Base-by-base conservation (phyloP, 257 asterid species). In the Anisodus acutangulus region DNA sequence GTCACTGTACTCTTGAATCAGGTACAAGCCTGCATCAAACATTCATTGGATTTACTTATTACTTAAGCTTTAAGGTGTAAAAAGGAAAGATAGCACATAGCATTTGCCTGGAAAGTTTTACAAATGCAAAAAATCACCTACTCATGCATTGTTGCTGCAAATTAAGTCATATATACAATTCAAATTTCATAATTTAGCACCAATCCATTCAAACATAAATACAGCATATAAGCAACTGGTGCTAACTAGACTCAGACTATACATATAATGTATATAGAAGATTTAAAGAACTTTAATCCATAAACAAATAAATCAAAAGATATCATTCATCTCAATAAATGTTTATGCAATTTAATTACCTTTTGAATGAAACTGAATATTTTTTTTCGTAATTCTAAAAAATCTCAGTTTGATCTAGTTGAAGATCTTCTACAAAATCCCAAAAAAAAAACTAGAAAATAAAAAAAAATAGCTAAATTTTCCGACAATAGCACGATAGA, bases 11-110 rank as follows among this genome's bases (percentile, higher is more conserved):
- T 59, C 76, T 79, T 53, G 15, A 31, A 16, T 6, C 78, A 64
- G 64, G 35, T 26, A 22, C 39, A 66, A 41, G 35, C 85, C 80
- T 85, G 86, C 84, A 60, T 62, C 59, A 41, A 82, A 37, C 76
- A n/a, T 87, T 59, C 62, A 11, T 41, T 41, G 58, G 43, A 51
- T 64, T 69, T 47, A 63, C 62, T 82, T 47, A 31, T 26, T 37
- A 19, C 45, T 66, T 82, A 13, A 51, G 49, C 31, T 26, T 78
- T 53, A 7, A 15, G 82, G 49, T 26, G 26, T 53, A 26, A 51
- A 51, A 47, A 37, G 45, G 26, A 76, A 76, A 51, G 81, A 51
- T 74, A 74, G 19, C 45, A 76, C 45, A 76, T 78, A 13, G 64
- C 64, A 78, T 26, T 53, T 8, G 82, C 82, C 53, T 16, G 47